phyloP scores from a whole-genome alignment of 805 yeast genomes.

The Candida methanosorbosa region DNA sequence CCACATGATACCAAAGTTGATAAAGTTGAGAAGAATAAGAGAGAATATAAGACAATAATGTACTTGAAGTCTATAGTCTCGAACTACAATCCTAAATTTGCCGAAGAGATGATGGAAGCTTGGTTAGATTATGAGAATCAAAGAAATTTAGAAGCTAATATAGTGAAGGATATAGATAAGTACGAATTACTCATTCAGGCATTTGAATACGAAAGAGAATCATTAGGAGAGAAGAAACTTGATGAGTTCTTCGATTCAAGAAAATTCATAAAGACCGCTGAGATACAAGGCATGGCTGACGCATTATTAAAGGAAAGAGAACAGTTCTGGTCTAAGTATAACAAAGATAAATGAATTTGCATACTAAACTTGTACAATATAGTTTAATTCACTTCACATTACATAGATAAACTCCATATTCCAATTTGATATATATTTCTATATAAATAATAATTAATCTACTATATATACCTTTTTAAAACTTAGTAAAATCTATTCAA shows the following conservation, averaged over 20 bases:
- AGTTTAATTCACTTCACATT: no score
- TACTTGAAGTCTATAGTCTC: conserved; percentile 53
- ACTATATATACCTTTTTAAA: no score
- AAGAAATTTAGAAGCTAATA: conserved; percentile 71
- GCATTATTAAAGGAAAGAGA: conserved; percentile 42
- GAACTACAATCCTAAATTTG: conserved; percentile 56
- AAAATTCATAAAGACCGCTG: conserved; percentile 56
- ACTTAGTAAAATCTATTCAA: conserved; percentile 18
- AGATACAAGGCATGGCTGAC: conserved; percentile 62
- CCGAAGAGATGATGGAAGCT: conserved; percentile 54
- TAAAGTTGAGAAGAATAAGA: conserved; percentile 73
- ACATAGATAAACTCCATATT: no score
- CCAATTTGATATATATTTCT: not conserved
- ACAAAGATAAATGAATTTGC: not conserved
- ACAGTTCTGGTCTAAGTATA: conserved; percentile 24
- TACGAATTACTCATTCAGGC: conserved; percentile 79
- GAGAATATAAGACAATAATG: conserved; percentile 68
- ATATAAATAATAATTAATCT: not conserved
- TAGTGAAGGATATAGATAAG: conserved; percentile 92
- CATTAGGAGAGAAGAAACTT: conserved; percentile 48
- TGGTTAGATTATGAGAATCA: conserved; percentile 91
- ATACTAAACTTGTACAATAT: not conserved
- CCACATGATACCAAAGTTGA: conserved; percentile 60
- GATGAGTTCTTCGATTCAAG: conserved; percentile 63
- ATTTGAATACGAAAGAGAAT: conserved; percentile 71